These are phyloP conservation scores for Claviceps lovelessii DNA, from an alignment of 2,329 filamentous ascomycete genomes.

Conservation along the genomic window DNA sequence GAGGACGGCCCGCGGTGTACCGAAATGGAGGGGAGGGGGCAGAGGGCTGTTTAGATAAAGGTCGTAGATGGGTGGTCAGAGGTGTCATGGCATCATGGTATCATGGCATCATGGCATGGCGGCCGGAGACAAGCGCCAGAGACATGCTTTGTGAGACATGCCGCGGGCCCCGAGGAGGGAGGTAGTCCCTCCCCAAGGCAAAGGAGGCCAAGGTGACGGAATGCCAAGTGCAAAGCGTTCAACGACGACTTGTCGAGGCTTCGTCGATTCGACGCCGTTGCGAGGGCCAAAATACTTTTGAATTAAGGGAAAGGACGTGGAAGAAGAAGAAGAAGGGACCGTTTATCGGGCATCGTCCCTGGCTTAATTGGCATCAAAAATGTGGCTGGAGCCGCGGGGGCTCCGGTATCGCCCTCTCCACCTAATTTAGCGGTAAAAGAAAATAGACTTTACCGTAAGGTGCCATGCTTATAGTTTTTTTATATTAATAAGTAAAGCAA, in stretches of 20 bases:
- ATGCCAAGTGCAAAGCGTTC: not conserved
- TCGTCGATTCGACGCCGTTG: not conserved
- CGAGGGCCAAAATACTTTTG: not conserved
- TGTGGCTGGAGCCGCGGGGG: too few species aligned
- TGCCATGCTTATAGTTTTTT: too few species aligned
- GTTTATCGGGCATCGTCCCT: too few species aligned
- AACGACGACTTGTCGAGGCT: not conserved
- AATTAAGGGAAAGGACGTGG: not conserved
- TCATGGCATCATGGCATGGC: not conserved
- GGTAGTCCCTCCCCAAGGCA: too few species aligned
- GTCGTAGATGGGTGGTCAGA: not conserved
- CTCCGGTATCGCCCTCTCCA: too few species aligned
- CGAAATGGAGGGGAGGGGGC: too few species aligned
- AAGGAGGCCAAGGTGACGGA: not conserved
- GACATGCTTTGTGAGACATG: conserved; percentile 1
- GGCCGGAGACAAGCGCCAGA: not conserved
- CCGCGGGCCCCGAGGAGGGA: not conserved
- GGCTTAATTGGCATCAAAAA: too few species aligned
- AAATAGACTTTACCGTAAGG: too few species aligned
- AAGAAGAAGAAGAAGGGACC: not conserved
- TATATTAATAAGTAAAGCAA: too few species aligned
- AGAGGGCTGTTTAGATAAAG: not conserved
- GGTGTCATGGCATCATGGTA: not conserved
- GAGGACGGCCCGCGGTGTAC: not conserved
- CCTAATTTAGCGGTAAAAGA: too few species aligned